Base-by-base conservation (phyloP, 306 rosid species). In the Rosa rugosa region DNA sequence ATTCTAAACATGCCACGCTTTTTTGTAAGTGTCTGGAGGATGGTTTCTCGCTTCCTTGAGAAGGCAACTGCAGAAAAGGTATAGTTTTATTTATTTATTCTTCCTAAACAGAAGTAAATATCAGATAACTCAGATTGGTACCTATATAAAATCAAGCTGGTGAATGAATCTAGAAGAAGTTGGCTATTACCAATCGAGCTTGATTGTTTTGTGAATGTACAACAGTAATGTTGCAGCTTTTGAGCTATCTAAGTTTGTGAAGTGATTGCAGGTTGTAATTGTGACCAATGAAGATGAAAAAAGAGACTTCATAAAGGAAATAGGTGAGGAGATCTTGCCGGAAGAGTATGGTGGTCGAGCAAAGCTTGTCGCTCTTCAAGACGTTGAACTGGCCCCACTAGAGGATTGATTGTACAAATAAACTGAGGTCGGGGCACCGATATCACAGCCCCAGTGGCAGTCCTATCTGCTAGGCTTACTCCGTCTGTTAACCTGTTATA, bases 61-160 rank as follows among this genome's bases (percentile, higher is more conserved):
- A 94, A 87, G 89, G 91, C 89, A 68, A 94, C 97, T 22, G 80
- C 81, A 27, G 91, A 88, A 77, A 94, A 94, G 99, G 97, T 94
- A 82, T 56, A 7, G 2, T 27, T 51, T 69, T 5, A 11, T 13
- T 22, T 22, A 0, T 11, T 1, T 3, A 8, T 11, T 40, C 14
- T 40, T 49, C 6, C 8, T 27, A 2, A 16, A 70, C 50, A 46
- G 36, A 31, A 16, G 16, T 49, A 36, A 49, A 18, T 46, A 45
- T 25, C 1, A 14, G 10, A 72, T 10, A 51, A 50, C 40, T 34
- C 16, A 49, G 10, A 72, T 27, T 31, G 68, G 20, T 5, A 62
- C 16, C 65, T 11, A 59, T 23, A 5, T 63, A 5, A 34, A 64
- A 64, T 36, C 46, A 38, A 38, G 25, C 23, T 36, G n/a, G 46